phyloP scores from a whole-genome alignment of 495 filamentous ascomycete species.

The Trichocladium uniseriatum region DNA sequence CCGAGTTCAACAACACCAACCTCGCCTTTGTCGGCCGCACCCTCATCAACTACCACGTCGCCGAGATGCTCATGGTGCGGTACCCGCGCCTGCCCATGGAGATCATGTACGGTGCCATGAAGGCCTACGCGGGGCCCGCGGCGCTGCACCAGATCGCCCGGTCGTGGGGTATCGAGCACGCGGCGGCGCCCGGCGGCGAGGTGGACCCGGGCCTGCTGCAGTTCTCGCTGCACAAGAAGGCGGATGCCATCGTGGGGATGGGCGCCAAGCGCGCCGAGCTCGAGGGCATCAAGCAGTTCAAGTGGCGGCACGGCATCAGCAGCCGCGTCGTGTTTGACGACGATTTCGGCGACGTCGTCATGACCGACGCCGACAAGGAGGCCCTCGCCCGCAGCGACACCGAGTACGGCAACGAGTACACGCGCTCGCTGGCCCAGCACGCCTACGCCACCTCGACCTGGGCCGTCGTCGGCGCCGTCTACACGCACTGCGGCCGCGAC shows the following conservation, averaged over 20 bases:
- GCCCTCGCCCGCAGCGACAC: conserved; percentile 2
- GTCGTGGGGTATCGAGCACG: conserved; percentile 86
- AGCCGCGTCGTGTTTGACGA: conserved; percentile 68
- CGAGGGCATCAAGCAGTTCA: conserved; percentile 31
- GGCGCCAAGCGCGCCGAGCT: conserved; percentile 33
- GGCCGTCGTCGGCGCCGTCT: conserved; percentile 73
- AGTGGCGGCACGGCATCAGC: conserved; percentile 62
- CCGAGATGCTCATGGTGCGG: conserved; percentile 74
- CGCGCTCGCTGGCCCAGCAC: conserved; percentile 19
- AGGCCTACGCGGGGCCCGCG: conserved; percentile 65
- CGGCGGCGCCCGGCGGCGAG: conserved; percentile 73
- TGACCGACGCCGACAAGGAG: not conserved
- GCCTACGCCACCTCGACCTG: conserved; percentile 59
- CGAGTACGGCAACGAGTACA: conserved; percentile 26
- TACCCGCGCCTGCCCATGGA: conserved; percentile 83
- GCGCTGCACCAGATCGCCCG: conserved; percentile 58
- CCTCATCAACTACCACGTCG: conserved; percentile 74
- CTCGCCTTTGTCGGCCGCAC: conserved; percentile 73
- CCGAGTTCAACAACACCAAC: conserved; percentile 48
- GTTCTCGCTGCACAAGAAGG: conserved; percentile 54
- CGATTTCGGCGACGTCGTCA: conserved; percentile 59
- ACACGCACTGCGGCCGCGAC: conserved; percentile 64
- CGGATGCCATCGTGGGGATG: conserved; percentile 37
- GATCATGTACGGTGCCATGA: conserved; percentile 74
- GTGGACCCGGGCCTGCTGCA: conserved; percentile 93